Percentiles rank a stretch among this genome's conserved stretches.
Conservation (phyloP, 805 yeast genomes). For the Zygoascus biomembranicola region DNA sequence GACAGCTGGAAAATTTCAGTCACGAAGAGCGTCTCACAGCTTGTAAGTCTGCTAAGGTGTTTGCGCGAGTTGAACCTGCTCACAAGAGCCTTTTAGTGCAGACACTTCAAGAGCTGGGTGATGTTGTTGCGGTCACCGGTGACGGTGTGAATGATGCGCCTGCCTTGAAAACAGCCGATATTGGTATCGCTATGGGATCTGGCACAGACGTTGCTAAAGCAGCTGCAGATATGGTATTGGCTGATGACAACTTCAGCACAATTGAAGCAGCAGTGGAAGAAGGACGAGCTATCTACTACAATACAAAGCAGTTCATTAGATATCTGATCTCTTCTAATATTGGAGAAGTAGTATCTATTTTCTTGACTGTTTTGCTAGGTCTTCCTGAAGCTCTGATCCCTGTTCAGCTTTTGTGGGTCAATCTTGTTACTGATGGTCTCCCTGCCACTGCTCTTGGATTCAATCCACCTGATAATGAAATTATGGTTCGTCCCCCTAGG, state of each 20-base stretch:
- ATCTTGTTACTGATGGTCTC: constrained; percentile 49
- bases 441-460: constrained; percentile 54
- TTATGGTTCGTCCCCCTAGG: constrained; percentile 34
- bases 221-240: constrained; percentile 49
- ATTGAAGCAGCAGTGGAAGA: constrained; percentile 49
- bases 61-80: constrained; percentile 51
- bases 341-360: constrained; percentile 50
- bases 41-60: constrained; percentile 37
- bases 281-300: constrained; percentile 41
- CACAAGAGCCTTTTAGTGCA: constrained; percentile 48
- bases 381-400: constrained; percentile 48
- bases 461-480: constrained; percentile 34
- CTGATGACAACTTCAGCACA: constrained; percentile 49
- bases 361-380: constrained; percentile 46
- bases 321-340: constrained; percentile 45
- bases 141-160: constrained; percentile 60
- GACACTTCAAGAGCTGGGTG: constrained; percentile 34
- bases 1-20: constrained; percentile 29
- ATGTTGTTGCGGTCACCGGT: constrained; percentile 52
- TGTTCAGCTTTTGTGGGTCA: constrained; percentile 50
- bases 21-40: constrained; percentile 33
- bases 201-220: constrained; percentile 56
- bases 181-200: constrained; percentile 54
- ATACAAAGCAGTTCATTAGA: constrained; percentile 36
- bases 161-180: constrained; percentile 49